A percentile compares a stretch with the other conserved stretches of the same genome.
Conservation (phyloP, 345 rosid genomes). For the Acer negundo region DNA sequence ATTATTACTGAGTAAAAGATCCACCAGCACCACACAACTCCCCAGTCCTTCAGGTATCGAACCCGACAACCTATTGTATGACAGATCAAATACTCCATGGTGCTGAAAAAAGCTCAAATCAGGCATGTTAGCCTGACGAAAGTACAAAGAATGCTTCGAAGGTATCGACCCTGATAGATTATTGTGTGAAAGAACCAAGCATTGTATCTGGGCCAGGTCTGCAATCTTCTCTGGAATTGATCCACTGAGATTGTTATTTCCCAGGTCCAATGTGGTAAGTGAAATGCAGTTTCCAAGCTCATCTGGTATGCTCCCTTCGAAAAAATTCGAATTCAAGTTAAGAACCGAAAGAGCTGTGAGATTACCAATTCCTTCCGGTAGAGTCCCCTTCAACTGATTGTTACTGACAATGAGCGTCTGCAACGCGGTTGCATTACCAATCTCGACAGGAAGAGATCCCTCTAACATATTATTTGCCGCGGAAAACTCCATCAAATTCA, state of each 20-base stretch:
- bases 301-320: conserved; percentile 63
- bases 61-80: conserved; percentile 68
- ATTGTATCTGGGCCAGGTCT: conserved; percentile 68
- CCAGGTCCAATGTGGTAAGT: conserved; percentile 77
- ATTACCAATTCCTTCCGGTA: conserved; percentile 76
- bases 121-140: conserved; percentile 63
- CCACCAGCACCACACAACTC: conserved; percentile 62
- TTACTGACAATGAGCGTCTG: conserved; percentile 64
- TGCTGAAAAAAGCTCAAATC: conserved; percentile 84
- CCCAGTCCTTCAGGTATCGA: conserved; percentile 73
- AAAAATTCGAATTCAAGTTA: conserved; percentile 66
- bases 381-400: conserved; percentile 55
- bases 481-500: conserved; percentile 69
- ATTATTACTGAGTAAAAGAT: conserved; percentile 68
- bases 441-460: conserved; percentile 58
- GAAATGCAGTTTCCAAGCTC: conserved; percentile 70
- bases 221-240: conserved; percentile 61
- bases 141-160: conserved; percentile 56
- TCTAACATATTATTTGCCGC: conserved; percentile 61
- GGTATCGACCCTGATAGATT: conserved; percentile 78
- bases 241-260: conserved; percentile 72
- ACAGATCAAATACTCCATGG: conserved; percentile 75
- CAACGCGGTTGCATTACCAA: conserved; percentile 61
- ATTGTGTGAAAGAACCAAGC: conserved; percentile 82
- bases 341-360: conserved; percentile 64